Conservation (phyloP, 257 asterid genomes). For the Solanum etuberosum region DNA sequence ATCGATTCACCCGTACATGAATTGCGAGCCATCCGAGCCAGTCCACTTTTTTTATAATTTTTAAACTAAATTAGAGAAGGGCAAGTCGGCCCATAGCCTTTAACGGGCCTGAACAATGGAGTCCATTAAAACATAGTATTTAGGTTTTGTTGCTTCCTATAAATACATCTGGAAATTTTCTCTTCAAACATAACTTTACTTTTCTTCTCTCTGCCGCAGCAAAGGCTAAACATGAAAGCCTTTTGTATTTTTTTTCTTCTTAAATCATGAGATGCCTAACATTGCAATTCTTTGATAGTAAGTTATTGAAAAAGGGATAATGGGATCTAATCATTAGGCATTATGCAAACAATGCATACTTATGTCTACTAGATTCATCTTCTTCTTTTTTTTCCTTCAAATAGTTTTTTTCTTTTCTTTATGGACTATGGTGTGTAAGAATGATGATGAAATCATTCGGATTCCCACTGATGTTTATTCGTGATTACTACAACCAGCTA, state of each 20-base stretch:
- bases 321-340: constrained; percentile 54
- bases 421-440: constrained; percentile 8
- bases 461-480: constrained; percentile 49
- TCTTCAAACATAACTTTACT: neutral
- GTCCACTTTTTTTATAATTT: too few relatives aligned
- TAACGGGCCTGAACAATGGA: neutral
- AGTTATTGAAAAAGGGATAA: neutral
- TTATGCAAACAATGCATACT: constrained; percentile 4
- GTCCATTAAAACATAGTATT: neutral
- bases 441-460: constrained; percentile 59
- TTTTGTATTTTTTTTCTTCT: neutral
- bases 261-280: constrained; percentile 12
- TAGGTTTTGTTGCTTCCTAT: neutral
- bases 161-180: neutral
- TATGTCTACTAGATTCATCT: constrained; percentile 21
- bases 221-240: rapidly evolving
- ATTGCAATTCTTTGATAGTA: constrained; percentile 32
- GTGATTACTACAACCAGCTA: constrained; percentile 48
- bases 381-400: neutral
- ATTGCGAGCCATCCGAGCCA: too few relatives aligned
- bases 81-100: neutral
- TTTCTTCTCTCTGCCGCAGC: neutral
- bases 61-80: too few relatives aligned
- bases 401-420: neutral
- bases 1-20: too few relatives aligned